Base-by-base conservation (phyloP, 2,329 filamentous ascomycete genomes). In the Verticillium klebahnii region DNA sequence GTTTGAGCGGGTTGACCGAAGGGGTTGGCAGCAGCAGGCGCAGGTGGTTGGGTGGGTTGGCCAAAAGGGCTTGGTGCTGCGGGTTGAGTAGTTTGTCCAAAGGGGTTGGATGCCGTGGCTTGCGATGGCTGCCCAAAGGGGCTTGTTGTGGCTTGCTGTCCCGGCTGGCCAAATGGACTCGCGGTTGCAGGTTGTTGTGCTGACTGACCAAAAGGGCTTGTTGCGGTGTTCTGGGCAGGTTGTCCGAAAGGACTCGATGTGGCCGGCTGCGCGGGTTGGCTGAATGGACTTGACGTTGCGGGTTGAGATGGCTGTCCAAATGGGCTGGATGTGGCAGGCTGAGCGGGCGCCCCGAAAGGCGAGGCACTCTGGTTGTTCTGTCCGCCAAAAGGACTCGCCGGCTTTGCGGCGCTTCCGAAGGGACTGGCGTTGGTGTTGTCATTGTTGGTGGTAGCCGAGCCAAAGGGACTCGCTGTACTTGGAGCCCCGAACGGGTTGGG, bases 401-500 rank as follows among this genome's bases (percentile, higher is more conserved):
- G 45, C 45, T 52, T 52, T 31, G 40, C 40, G 3, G 54, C 9
- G n/a, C 58, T 15, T 52, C 63, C 64, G 12, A 65, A 64, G 1
- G 64, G 59, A 29, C 40, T 61, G 6, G 61, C 34, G n/a, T 40
- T 63, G 12, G 52, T 56, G 12, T 61, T 65, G 6, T 65, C 40
- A 6, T 58, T 60, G 8, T 45, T 54, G n/a, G 31, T 61, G 36
- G 36, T 29, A 56, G 60, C 45, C 8, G 39, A 36, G 25, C 66
- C 66, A 60, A 75, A 74, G 2, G 71, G 65, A 32, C 62, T 72
- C 8, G 65, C 56, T 2, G 57, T 59, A 25, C 55, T 58, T 59
- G 56, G 70, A 9, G 68, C 50, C 9, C 64, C 76, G 60, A 79
- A 79, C 3, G 76, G 74, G 59, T 73, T 80, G 9, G 73, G 66